These are phyloP conservation scores for Boletus vermiculosoides DNA, from an alignment of 768 basidiomycete species.

Conservation along the genomic window DNA sequence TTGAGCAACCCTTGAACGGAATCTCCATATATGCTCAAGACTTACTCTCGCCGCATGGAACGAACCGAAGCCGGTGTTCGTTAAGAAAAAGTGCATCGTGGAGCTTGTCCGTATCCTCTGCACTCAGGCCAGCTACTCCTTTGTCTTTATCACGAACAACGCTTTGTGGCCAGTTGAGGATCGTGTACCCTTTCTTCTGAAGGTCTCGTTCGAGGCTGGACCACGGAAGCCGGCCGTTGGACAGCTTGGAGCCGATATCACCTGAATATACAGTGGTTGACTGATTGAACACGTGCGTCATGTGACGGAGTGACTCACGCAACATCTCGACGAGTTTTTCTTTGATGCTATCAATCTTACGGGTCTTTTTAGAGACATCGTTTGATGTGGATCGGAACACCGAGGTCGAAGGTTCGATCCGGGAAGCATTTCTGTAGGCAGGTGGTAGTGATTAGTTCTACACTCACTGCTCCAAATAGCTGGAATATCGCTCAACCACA, in stretches of 20 bases:
- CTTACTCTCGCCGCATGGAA: not conserved
- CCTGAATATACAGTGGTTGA: not conserved
- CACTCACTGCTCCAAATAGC: too few species aligned
- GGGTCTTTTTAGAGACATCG: not conserved
- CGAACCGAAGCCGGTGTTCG: not conserved
- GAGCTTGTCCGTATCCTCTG: conserved; percentile 9
- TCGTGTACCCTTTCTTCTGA: not conserved
- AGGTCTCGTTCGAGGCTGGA: conserved; percentile 12
- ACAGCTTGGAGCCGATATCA: conserved; percentile 3
- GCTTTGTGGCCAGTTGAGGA: conserved; percentile 6
- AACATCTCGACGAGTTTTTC: conserved; percentile 4
- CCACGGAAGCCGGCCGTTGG: conserved; percentile 8
- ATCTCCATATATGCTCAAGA: too few species aligned
- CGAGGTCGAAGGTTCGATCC: not conserved
- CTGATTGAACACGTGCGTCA: rapidly evolving
- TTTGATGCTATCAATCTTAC: conserved; percentile 3
- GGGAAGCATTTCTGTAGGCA: not conserved
- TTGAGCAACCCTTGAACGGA: not conserved
- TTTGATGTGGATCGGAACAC: not conserved
- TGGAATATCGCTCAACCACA: too few species aligned
- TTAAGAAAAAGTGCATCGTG: conserved; percentile 6
- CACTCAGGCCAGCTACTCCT: not conserved
- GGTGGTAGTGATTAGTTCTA: not conserved
- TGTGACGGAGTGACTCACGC: not conserved
- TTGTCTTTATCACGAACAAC: conserved; percentile 2